Conservation (phyloP, 1,284 basidiomycete species). For the Moesziomyces globuligerus region DNA sequence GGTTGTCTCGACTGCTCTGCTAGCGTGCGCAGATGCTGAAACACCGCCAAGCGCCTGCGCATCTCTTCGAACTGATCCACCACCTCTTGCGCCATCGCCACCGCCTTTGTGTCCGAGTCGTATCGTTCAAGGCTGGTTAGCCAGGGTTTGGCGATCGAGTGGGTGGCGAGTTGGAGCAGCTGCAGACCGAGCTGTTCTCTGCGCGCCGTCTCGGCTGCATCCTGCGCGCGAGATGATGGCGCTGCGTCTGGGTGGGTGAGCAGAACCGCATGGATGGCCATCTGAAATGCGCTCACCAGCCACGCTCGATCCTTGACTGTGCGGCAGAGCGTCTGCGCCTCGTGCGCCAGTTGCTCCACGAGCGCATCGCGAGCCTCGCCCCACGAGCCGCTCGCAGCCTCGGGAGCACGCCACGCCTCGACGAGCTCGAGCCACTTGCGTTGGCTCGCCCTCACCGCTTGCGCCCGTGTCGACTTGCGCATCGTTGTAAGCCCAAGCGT, state of each 20-base stretch:
- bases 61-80: constrained; percentile 6
- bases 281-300: constrained; percentile 32
- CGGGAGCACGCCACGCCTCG: constrained; percentile 23
- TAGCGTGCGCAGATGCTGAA: constrained; percentile 2
- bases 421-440: constrained; percentile 36
- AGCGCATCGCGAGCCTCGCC: constrained; percentile 16
- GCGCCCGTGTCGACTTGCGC: not conserved
- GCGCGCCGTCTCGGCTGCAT: not conserved
- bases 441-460: constrained; percentile 5
- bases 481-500: not conserved
- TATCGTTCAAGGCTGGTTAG: constrained; percentile 7
- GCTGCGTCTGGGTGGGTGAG: not conserved
- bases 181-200: constrained; percentile 31
- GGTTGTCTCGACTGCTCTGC: constrained; percentile 11
- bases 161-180: constrained; percentile 28
- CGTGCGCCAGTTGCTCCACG: constrained; percentile 31
- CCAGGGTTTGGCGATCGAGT: constrained; percentile 16
- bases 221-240: too few relatives aligned
- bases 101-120: not conserved
- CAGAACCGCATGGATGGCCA: constrained; percentile 31
- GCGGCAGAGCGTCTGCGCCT: constrained; percentile 31
- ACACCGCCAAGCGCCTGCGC: constrained; percentile 7
- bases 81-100: not conserved
- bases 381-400: not conserved
- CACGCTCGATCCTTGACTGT: constrained; percentile 16